These are phyloP conservation scores for Arthrobotrys entomopaga DNA, from an alignment of 2,329 filamentous ascomycete species.

Conservation along the genomic window DNA sequence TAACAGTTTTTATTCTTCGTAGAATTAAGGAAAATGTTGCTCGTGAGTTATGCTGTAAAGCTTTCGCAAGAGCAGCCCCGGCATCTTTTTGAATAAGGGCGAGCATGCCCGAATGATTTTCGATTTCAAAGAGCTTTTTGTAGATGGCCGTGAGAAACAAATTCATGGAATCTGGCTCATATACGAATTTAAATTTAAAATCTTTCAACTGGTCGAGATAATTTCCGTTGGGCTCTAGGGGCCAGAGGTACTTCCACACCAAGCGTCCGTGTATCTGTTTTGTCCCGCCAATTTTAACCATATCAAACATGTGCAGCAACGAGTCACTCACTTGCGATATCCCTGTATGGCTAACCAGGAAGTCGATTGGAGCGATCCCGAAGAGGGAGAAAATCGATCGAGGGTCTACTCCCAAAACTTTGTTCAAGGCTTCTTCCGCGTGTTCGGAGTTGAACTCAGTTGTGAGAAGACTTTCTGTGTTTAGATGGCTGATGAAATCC, in stretches of 20 bases:
- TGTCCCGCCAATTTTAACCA: no score
- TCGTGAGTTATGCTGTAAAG: conserved; percentile 5
- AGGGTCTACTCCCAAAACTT: conserved; percentile 65
- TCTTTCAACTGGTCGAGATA: not conserved
- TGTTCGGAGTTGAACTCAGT: conserved; percentile 59
- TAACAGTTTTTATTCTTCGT: conserved; percentile 7
- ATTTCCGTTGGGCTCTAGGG: not conserved
- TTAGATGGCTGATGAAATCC: conserved; percentile 65
- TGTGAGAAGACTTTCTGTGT: conserved; percentile 65
- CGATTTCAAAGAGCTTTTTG: conserved; percentile 17
- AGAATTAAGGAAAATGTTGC: conserved; percentile 34
- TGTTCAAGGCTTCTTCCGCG: conserved; percentile 60
- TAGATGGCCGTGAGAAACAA: conserved; percentile 4
- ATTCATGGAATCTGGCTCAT: conserved; percentile 20
- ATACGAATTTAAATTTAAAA: conserved; percentile 3
- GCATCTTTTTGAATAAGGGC: not conserved
- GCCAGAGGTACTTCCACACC: conserved; percentile 22
- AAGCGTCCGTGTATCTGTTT: conserved; percentile 24
- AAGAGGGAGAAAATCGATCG: conserved; percentile 66
- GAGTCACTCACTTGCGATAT: conserved; percentile 59
- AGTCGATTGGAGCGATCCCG: conserved; percentile 65
- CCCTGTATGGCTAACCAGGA: conserved; percentile 37
- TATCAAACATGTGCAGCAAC: conserved; percentile 26
- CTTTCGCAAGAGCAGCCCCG: not conserved
- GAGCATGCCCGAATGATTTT: conserved; percentile 4